Percentiles rank a stretch among this genome's conserved stretches.
Evolutionary conservation across 805 yeast genomes (phyloP).

Genomic region (Candida ponderosae): DNA sequence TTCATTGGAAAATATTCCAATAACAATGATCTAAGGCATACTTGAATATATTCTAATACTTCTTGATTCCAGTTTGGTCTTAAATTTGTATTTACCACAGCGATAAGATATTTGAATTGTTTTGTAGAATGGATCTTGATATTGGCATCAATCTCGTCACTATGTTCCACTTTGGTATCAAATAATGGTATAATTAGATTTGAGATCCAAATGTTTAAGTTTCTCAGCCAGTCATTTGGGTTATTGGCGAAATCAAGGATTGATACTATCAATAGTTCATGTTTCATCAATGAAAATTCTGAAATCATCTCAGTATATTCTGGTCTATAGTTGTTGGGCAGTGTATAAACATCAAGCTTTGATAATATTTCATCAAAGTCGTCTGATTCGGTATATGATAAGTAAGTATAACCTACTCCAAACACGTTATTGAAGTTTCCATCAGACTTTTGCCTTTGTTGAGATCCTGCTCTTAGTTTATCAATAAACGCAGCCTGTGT

Average conservation of each 20-base stretch:
- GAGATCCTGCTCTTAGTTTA: constrained; percentile 4
- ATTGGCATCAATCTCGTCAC: too few relatives aligned
- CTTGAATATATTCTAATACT: constrained; percentile 24
- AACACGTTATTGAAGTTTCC: constrained; percentile 5
- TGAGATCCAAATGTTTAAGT: constrained; percentile 7
- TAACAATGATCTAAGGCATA: constrained; percentile 19
- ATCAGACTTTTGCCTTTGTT: too few relatives aligned
- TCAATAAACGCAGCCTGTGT: constrained; percentile 9
- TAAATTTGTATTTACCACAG: constrained; percentile 5
- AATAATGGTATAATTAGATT: neutral
- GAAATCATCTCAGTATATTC: neutral
- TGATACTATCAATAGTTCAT: constrained; percentile 7
- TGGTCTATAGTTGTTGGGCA: constrained; percentile 2
- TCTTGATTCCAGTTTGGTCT: constrained; percentile 12
- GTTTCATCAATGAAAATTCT: neutral
- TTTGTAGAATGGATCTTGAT: too few relatives aligned
- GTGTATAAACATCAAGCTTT: constrained; percentile 11
- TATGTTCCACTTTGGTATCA: neutral
- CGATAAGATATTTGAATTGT: constrained; percentile 1
- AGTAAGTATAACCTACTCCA: constrained; percentile 13
- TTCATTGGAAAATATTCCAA: constrained; percentile 1
- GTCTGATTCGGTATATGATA: constrained; percentile 8
- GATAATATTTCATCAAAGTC: constrained; percentile 8
- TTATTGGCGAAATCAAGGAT: constrained; percentile 11
- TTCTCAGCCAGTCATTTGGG: constrained; percentile 3